Base-by-base conservation (phyloP, 2,329 filamentous ascomycete genomes). In the Stromatinia cepivora region DNA sequence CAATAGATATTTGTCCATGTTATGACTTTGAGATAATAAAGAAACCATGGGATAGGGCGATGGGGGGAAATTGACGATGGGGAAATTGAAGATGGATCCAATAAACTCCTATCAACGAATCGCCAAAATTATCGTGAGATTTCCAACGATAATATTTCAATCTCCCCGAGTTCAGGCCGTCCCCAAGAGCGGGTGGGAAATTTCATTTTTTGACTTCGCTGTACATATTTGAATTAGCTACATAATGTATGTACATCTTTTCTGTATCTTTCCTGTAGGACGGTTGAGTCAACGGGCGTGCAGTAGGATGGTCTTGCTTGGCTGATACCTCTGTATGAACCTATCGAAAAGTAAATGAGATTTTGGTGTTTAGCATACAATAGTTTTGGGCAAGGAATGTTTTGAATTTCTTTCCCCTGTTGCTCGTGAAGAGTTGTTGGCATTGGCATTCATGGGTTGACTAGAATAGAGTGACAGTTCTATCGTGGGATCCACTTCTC, bases 151-250 rank as follows among this genome's bases (percentile, higher is more conserved):
- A 46, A 61, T 46, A 4, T 8, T 7, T 20, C 25, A n/a, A 48
- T 62, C 58, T 34, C 58, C 15, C 58, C 58, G 58, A 62, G n/a
- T 62, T 62, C 28, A 62, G 45, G 42, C 58, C 58, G 42, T 62
- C 34, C 17, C 34, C 34, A 25, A 58, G 36, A 42, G 56, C 56
- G 56, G 56, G 34, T 58, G 34, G 34, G 56, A 58, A 57, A 57
- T 57, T 57, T 57, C 20, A 48, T 8, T 46, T 46, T 7, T 20
- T 48, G 17, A 22, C 17, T 48, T 48, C 22, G 46, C 46, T 48
- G 20, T 48, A 22, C 45, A 15, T 42, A 4, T 42, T 42, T 42
- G 54, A 39, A n/a, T 57, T n/a, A 39, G 54, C 31, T 57, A 39
- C 31, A 57, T 36, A 34, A 58, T 25, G 34, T 42, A 58, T 36